Base-by-base conservation (phyloP, 2,329 filamentous ascomycete species). In the Penicillium verrucosum region DNA sequence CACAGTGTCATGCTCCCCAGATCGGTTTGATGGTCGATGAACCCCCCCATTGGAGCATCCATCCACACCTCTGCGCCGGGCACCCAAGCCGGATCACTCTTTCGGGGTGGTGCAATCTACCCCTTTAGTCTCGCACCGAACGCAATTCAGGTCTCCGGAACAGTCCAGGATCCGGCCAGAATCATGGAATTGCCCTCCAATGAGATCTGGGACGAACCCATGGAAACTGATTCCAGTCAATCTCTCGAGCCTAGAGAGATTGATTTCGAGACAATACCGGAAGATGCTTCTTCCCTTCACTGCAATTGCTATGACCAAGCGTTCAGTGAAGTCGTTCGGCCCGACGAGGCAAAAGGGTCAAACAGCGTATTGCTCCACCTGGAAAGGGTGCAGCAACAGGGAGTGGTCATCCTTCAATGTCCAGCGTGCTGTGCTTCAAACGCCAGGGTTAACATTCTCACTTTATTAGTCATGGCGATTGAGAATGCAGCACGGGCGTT, bases 401-500 rank as follows among this genome's bases (percentile, higher is more conserved):
- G 66, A 5, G 66, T 72, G 23, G 64, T 61, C 2, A 68, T 72
- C 18, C 57, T 73, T 12, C 65, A 68, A 38, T 73, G 71, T 51
- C 54, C 48, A 25, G 37, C 63, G 11, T 72, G 70, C 51, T 66
- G 60, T 7, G 62, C 50, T 29, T 64, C 64, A 12, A 54, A 63
- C 14, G 59, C 60, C 4, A 60, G 65, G 42, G 56, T 61, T 6
- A 66, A 69, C 12, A 56, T 71, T 27, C 63, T 73, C 14, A 72
- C 70, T 59, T 48, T 71, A 6, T 60, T 71, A 5, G 60, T 71
- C 14, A 61, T 72, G 41, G 64, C 64, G 1, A 70, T 72, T 36
- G 70, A 73, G 42, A 67, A 63, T 41, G 51, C 70, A 16, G 55
- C 70, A 3, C 65, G 63, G 1, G 59, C 61, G 3, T 59, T 73